These are phyloP conservation scores for Radiomyces spectabilis DNA, from an alignment of 192 early-diverging fungal genomes.

Conservation along the genomic window DNA sequence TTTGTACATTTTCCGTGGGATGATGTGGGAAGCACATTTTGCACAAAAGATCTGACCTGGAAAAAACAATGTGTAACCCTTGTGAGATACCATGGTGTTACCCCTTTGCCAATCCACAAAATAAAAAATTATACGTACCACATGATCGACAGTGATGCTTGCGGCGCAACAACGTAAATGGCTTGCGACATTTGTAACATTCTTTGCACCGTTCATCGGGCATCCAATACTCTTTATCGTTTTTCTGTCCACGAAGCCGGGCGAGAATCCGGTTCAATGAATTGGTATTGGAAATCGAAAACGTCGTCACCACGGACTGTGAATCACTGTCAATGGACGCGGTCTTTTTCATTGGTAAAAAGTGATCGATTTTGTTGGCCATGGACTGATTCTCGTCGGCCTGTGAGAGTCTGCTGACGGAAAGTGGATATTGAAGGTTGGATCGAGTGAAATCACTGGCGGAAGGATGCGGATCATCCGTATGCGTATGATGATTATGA, in stretches of 20 bases:
- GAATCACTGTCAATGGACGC: conserved; percentile 36
- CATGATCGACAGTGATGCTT: conserved; percentile 80
- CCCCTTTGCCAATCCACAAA: background rate
- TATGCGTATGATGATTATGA: too few relatives aligned
- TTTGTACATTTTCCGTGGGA: conserved; percentile 58
- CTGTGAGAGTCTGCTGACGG: background rate
- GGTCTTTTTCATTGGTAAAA: conserved; percentile 15
- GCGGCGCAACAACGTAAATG: conserved; percentile 62
- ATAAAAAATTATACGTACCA: conserved; percentile 37
- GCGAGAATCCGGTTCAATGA: conserved; percentile 42
- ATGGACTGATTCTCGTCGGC: background rate
- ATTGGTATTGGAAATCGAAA: conserved; percentile 35
- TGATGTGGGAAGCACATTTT: conserved; percentile 63
- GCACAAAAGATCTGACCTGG: conserved; percentile 68
- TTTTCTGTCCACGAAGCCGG: conserved; percentile 44
- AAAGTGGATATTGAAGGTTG: background rate
- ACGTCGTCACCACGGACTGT: conserved; percentile 31
- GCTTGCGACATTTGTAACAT: conserved; percentile 74
- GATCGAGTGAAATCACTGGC: background rate
- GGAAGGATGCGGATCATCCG: too few relatives aligned
- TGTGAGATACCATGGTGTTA: background rate
- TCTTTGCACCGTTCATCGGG: conserved; percentile 73
- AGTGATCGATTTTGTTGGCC: background rate
- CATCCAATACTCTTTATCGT: conserved; percentile 73
- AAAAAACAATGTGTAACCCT: background rate